Base-by-base conservation (phyloP, 1,139 yeast species). In the Williopsis jadinii region DNA sequence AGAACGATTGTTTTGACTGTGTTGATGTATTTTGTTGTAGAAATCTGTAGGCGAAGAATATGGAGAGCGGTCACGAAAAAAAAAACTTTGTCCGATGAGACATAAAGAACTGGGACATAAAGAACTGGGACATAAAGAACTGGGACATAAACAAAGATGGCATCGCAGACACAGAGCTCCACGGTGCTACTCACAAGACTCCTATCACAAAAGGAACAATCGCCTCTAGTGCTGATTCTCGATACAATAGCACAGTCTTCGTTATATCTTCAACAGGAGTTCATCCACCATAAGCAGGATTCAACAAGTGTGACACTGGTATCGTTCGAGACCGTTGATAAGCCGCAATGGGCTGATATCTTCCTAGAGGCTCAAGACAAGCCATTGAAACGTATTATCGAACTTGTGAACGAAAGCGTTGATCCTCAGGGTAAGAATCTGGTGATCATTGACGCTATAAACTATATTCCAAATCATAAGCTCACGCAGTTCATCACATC, bases 201-300 rank as follows among this genome's bases (percentile, higher is more conserved):
- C 9, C 62, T 90, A 10, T 65, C 80, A 3, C 64, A 85, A 37
- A 82, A 80, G 49, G 97, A 90, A 53, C 65, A 64, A 14, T 73
- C 94, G 0, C 94, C 95, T 0, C 75, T 90, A 45, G 62, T 86
- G 11, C 66, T 90, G 6, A 66, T 83, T 3, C 60, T 76, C 11
- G 97, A 90, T 58, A 71, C 85, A 0, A 61, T 87, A 13, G 67
- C 75, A 0, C 97, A 90, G 59, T 75, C 92, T 0, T 74, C 88
- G 0, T 55, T 64, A 35, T 57, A 66, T 43, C 60, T 90, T 12
- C 54, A 84, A 1, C 60, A 66, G 24, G 95, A 86, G 56, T 67
- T 86, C 43, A 60, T 73, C 1, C 62, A 68, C 45, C 67, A 73
- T 45, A 49, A 64, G 8, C 52, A 62, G 19, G 53, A 53, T 11